Base-by-base conservation (phyloP, 495 filamentous ascomycete species). In the Massariosphaeria phaeospora region DNA sequence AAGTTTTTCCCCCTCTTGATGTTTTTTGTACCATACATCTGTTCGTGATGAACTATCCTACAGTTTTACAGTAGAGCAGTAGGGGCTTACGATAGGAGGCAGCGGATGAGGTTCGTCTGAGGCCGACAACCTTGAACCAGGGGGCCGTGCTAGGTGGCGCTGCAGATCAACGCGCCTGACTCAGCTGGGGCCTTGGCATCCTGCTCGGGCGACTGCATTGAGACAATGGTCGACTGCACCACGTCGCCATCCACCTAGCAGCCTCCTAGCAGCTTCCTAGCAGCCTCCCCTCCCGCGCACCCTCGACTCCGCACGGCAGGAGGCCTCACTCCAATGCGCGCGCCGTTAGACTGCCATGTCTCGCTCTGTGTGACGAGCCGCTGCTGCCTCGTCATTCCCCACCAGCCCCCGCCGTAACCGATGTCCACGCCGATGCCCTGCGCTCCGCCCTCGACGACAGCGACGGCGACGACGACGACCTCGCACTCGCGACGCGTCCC, bases 401-500 rank as follows among this genome's bases (percentile, higher is more conserved):
- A 21, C 38, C 38, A 17, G 38, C 38, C 38, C 38, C 15, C 8
- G 38, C 15, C 38, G 38, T 21, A 17, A 17, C 20, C 13, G 21
- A 13, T 10, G 43, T 18, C 23, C 24, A 31, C 24, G n/a, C 24
- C 27, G 24, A 47, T 47, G 27, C 4, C 33, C 34, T 6, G 6
- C 34, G 12, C 34, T 3, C 34, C n/a, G 34, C 34, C 34, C 34
- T 6, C 20, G 34, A 10, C 26, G 23, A 45, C 38, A n/a, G 27
- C 39, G 23, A 34, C 49, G 26, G 20, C 43, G 33, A 24, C 43
- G 6, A 20, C 43, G 43, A 38, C 44, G 7, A 23, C 18, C 23
- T 17, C 46, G 23, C 35, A 44, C 39, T 59, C 56, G 12, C 56
- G 56, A 41, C 41, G 64, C 34, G 55, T 68, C 15, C 57, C 57